Evolutionary conservation across 352 stramenopile genomes (phyloP).

Genomic region (Globisporangium orthogonon): DNA sequence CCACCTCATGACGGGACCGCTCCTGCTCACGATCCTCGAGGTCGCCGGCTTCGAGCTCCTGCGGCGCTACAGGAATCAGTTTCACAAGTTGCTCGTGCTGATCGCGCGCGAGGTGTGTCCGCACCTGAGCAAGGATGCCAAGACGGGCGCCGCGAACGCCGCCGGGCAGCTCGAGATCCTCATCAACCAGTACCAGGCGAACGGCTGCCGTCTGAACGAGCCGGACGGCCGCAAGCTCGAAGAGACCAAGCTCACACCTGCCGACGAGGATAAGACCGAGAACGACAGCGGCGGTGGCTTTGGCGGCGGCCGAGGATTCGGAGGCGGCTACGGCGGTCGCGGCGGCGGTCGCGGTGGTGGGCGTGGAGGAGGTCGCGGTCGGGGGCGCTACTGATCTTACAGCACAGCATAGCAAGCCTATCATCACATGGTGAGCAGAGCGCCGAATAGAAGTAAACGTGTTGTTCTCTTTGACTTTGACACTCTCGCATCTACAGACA

Average conservation of each 20-base stretch:
- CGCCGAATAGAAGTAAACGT: not conserved
- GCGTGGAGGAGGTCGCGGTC: slow-evolving; percentile 1
- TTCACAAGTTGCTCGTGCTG: slow-evolving; percentile 70
- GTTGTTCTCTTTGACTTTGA: not conserved
- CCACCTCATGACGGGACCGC: slow-evolving; percentile 59
- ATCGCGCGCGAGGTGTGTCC: slow-evolving; percentile 62
- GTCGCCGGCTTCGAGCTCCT: slow-evolving; percentile 64
- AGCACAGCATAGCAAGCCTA: not conserved
- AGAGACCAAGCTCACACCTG: slow-evolving; percentile 56
- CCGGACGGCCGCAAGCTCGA: slow-evolving; percentile 60
- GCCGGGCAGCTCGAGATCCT: slow-evolving; percentile 69
- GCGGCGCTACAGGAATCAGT: slow-evolving; percentile 62
- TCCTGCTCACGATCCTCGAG: slow-evolving; percentile 75
- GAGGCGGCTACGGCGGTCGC: slow-evolving; percentile 15
- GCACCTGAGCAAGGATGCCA: slow-evolving; percentile 60
- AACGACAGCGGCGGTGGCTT: slow-evolving; percentile 21
- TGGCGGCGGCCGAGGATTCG: slow-evolving; percentile 9
- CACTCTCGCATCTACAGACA: slow-evolving; percentile 3
- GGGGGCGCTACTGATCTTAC: not conserved
- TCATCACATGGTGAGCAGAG: no score
- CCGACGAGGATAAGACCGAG: slow-evolving; percentile 66
- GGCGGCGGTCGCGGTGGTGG: slow-evolving; percentile 23
- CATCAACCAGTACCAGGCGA: slow-evolving; percentile 62
- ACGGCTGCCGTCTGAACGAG: slow-evolving; percentile 44
- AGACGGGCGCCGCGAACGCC: slow-evolving; percentile 69